These are phyloP conservation scores for Perilla frutescens DNA, from an alignment of 257 asterid genomes.

Conservation along the genomic window DNA sequence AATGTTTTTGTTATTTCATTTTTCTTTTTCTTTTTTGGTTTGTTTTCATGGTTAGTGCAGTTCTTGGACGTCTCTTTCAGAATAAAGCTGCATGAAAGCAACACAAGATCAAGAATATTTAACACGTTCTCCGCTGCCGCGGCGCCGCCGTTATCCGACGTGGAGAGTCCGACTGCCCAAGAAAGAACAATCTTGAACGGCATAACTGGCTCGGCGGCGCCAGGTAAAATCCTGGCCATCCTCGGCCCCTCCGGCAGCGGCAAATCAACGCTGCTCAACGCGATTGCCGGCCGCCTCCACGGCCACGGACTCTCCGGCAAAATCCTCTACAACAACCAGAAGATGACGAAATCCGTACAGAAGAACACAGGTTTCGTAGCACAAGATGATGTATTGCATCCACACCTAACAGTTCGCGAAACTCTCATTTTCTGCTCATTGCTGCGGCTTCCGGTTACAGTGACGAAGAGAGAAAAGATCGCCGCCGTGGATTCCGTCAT, in stretches of 20 bases:
- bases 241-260: conserved; percentile 96
- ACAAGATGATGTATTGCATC: conserved; percentile 74
- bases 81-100: conserved; percentile 59
- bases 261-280: conserved; percentile 79
- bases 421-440: conserved; percentile 72
- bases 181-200: conserved; percentile 62
- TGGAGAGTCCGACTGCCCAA: conserved; percentile 51
- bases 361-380: conserved; percentile 74
- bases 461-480: conserved; percentile 48
- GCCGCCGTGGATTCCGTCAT: conserved; percentile 62
- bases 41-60: conserved; percentile 41
- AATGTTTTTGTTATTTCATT: background rate
- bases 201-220: conserved; percentile 74
- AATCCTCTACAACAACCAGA: conserved; percentile 62
- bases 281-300: conserved; percentile 75
- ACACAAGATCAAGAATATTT: conserved; percentile 42
- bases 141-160: conserved; percentile 45
- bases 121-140: conserved; percentile 40
- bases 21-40: too few species aligned
- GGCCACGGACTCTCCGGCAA: conserved; percentile 59
- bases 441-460: conserved; percentile 54
- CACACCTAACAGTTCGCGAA: conserved; percentile 80
- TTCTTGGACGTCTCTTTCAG: conserved; percentile 69
- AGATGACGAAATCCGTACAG: conserved; percentile 43
- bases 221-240: conserved; percentile 77